phyloP scores from a whole-genome alignment of 2,329 filamentous ascomycete species.

The Pleurostoma richardsiae region DNA sequence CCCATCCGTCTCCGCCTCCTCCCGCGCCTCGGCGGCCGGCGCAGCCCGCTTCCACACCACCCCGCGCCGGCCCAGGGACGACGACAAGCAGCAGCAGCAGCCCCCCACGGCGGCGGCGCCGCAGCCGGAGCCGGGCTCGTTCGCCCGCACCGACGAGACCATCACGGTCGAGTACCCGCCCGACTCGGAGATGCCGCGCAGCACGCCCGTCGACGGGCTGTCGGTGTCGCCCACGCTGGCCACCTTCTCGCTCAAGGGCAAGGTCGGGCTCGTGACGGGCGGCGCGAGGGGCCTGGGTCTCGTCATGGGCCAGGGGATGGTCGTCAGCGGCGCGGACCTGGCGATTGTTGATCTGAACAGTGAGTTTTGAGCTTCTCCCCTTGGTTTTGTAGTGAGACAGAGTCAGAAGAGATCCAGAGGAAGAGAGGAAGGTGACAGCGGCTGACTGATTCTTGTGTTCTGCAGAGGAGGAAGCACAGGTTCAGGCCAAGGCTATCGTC shows the following conservation, averaged over 20 bases:
- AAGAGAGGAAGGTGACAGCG: neutral
- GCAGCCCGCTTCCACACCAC: constrained; percentile 19
- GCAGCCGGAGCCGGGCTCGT: constrained; percentile 47
- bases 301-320: constrained; percentile 88
- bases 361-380: constrained; percentile 33
- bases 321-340: constrained; percentile 81
- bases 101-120: neutral
- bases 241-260: constrained; percentile 80
- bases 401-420: neutral
- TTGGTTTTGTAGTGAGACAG: neutral
- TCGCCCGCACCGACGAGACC: constrained; percentile 73
- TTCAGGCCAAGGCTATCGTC: constrained; percentile 69
- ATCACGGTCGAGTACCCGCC: constrained; percentile 76
- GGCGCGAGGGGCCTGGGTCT: constrained; percentile 85
- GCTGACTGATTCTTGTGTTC: neutral
- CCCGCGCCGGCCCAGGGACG: constrained; percentile 13
- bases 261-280: constrained; percentile 81
- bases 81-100: constrained; percentile 19
- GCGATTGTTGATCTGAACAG: constrained; percentile 93
- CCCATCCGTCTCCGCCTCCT: neutral
- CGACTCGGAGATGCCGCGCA: constrained; percentile 67
- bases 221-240: constrained; percentile 83
- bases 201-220: constrained; percentile 65
- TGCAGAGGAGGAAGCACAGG: constrained; percentile 75
- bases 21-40: constrained; percentile 3